Conservation (phyloP, 139 green algal genomes). For the Tetradesmus obliquus region DNA sequence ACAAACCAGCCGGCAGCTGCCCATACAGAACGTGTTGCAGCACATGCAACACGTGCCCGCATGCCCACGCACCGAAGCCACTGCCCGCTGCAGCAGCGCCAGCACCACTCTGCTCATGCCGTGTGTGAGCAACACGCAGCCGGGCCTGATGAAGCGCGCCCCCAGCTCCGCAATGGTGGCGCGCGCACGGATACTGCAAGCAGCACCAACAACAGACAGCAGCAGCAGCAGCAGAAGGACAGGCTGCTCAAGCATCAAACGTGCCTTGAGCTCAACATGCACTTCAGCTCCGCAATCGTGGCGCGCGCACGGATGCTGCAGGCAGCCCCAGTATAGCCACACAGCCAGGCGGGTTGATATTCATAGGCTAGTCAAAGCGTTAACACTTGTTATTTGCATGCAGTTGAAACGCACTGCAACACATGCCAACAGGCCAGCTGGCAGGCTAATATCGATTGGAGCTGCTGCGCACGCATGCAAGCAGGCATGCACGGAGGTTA, state of each 20-base stretch:
- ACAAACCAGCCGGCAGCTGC: background rate
- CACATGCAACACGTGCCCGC: background rate
- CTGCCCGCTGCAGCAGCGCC: conserved; percentile 80
- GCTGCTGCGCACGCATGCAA: no score
- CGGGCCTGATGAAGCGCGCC: conserved; percentile 85
- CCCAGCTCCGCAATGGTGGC: conserved; percentile 91
- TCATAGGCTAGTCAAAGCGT: no score
- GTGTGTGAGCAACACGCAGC: conserved; percentile 85
- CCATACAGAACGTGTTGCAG: background rate
- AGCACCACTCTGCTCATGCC: conserved; percentile 93
- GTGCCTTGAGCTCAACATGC: no score
- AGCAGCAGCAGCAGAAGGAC: no score
- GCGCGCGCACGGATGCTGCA: conserved; percentile 66
- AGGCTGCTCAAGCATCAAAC: background rate
- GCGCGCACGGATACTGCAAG: conserved; percentile 63
- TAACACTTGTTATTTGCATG: no score
- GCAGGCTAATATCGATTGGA: no score
- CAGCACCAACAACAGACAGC: background rate
- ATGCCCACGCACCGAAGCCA: conserved; percentile 51
- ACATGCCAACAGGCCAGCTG: no score
- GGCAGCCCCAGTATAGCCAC: no score
- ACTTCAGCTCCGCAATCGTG: conserved; percentile 85
- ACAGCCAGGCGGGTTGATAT: no score
- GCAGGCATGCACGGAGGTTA: no score
- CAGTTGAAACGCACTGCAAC: no score